A percentile compares a stretch with the other conserved stretches of the same genome.
These are phyloP conservation scores for Rhodocollybia butyracea DNA, from an alignment of 768 basidiomycete species.

Conservation along the genomic window DNA sequence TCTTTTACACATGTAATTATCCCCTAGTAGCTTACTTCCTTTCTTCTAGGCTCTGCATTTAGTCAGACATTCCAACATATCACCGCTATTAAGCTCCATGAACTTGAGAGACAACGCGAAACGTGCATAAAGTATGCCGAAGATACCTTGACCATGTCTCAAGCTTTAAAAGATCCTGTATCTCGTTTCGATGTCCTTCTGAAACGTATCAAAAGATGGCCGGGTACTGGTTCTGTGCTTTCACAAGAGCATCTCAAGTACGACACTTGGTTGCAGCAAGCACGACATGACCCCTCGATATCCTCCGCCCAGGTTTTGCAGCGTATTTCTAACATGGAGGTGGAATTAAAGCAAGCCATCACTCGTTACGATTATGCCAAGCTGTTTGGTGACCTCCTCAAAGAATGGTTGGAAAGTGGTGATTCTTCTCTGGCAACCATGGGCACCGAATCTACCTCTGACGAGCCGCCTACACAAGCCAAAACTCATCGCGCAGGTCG, in stretches of 20 bases:
- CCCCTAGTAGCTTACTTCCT: no score
- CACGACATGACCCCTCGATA: conserved; percentile 7
- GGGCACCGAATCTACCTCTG: background rate
- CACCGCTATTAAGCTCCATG: conserved; percentile 8
- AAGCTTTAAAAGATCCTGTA: conserved; percentile 7
- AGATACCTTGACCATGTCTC: background rate
- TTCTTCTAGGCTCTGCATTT: conserved; percentile 1
- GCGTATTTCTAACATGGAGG: conserved; percentile 14
- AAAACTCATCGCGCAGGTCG: background rate
- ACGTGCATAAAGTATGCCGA: background rate
- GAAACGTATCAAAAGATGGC: conserved; percentile 1
- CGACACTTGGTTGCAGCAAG: background rate
- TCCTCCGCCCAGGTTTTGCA: background rate
- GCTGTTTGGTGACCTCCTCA: conserved; percentile 16
- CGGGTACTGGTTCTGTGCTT: conserved; percentile 1
- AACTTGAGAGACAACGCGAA: conserved; percentile 9
- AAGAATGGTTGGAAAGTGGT: conserved; percentile 15
- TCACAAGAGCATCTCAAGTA: background rate
- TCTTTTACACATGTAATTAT: no score
- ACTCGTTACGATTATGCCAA: conserved; percentile 16
- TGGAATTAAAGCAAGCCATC: conserved; percentile 11
- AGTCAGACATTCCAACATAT: conserved; percentile 10
- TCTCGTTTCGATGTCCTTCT: background rate
- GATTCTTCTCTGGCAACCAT: background rate
- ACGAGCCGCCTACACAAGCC: no score